These are phyloP conservation scores for Physcomitrium patens DNA, from an alignment of 225 moss, liverwort and hornwort species.

Conservation along the genomic window DNA sequence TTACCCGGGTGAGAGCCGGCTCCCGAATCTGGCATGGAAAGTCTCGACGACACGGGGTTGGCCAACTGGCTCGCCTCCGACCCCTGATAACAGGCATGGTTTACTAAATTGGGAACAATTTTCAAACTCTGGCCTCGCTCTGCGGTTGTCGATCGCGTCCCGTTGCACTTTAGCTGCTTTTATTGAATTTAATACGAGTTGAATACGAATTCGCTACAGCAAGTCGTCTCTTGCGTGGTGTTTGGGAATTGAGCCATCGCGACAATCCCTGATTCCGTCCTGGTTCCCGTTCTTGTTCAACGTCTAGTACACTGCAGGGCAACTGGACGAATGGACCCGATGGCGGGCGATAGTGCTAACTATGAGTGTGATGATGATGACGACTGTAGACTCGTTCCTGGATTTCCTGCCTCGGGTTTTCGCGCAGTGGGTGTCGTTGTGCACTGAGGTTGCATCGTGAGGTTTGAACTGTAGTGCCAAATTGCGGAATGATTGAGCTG, in stretches of 20 bases:
- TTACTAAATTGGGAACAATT: too few species aligned
- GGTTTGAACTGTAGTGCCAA: not conserved
- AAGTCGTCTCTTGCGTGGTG: too few species aligned
- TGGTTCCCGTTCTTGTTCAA: not conserved
- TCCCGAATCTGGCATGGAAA: too few species aligned
- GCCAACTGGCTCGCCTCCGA: too few species aligned
- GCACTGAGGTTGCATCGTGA: not conserved
- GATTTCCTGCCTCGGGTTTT: not conserved
- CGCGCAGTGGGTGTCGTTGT: not conserved
- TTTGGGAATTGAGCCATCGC: not conserved
- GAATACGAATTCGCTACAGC: too few species aligned
- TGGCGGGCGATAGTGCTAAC: not conserved
- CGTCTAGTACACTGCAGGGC: slow-evolving; percentile 16
- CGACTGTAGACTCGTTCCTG: not conserved
- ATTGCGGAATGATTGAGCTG: not conserved
- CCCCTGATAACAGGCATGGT: too few species aligned
- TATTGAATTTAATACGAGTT: too few species aligned
- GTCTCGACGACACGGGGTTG: too few species aligned
- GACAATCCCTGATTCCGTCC: not conserved
- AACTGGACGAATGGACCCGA: not conserved
- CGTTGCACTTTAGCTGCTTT: too few species aligned
- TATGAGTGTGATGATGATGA: not conserved
- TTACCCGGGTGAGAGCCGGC: too few species aligned
- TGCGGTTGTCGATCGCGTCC: too few species aligned
- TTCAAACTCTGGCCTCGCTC: too few species aligned